Evolutionary conservation across 805 yeast genomes (phyloP).

Genomic region (Saccharomycopsis selenospora): DNA sequence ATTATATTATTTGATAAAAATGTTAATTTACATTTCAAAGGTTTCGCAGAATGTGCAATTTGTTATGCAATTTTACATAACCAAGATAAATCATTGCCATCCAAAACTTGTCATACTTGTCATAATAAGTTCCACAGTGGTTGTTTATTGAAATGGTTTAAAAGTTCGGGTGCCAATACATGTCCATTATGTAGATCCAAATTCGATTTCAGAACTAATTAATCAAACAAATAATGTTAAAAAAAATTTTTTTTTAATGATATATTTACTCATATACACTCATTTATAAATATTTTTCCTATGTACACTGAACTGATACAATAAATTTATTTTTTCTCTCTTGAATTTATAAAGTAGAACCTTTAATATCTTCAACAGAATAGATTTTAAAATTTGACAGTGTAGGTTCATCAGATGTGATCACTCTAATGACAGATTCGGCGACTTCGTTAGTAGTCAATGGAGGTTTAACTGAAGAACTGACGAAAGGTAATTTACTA

Average conservation of each 20-base stretch:
- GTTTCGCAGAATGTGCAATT: conserved; percentile 94
- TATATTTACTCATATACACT: no score
- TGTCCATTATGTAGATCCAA: conserved; percentile 89
- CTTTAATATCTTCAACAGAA: background rate
- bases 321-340: no score
- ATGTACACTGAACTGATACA: no score
- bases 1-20: conserved; percentile 64
- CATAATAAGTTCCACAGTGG: conserved; percentile 92
- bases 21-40: conserved; percentile 79
- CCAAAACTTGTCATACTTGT: conserved; percentile 84
- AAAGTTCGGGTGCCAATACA: conserved; percentile 83
- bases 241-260: no score
- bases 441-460: background rate
- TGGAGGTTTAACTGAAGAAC: background rate
- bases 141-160: conserved; percentile 95
- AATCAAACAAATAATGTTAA: no score
- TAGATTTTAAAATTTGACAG: background rate
- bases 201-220: conserved; percentile 43
- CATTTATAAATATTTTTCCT: no score
- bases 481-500: background rate
- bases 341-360: no score
- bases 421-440: background rate
- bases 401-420: background rate
- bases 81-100: conserved; percentile 84
- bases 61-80: conserved; percentile 86